phyloP scores from a whole-genome alignment of 2,329 filamentous ascomycete genomes.

The Helotiales sp. region DNA sequence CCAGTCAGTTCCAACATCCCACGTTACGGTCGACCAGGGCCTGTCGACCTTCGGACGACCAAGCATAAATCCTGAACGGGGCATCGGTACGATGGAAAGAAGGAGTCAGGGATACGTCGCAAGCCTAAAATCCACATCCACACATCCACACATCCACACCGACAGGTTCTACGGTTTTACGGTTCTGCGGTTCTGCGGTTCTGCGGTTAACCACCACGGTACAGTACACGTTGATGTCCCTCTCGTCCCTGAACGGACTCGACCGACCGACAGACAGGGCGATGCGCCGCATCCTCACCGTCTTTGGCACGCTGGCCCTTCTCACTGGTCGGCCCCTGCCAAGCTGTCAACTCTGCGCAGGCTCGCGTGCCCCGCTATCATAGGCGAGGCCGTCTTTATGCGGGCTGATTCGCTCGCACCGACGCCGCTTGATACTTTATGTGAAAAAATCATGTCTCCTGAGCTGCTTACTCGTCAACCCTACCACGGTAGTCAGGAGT shows the following conservation, averaged over 20 bases:
- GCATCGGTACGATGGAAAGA: constrained; percentile 3
- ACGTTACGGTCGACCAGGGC: not conserved
- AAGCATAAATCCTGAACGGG: constrained; percentile 5
- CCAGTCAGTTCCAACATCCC: constrained; percentile 2
- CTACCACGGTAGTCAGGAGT: not conserved
- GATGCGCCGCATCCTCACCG: not conserved
- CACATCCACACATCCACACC: too few relatives aligned
- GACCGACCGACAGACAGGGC: too few relatives aligned
- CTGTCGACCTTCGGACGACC: constrained; percentile 13
- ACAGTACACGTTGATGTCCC: too few relatives aligned
- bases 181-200: too few relatives aligned
- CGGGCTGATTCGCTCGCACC: constrained; percentile 6
- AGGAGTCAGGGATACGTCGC: not conserved
- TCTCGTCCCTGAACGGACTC: not conserved
- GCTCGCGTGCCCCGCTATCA: constrained; percentile 8
- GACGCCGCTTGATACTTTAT: constrained; percentile 6
- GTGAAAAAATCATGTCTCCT: constrained; percentile 2
- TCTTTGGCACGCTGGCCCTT: not conserved
- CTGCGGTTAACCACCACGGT: too few relatives aligned
- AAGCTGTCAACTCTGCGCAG: not conserved
- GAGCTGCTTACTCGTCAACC: not conserved
- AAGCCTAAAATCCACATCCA: too few relatives aligned
- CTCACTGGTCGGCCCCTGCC: constrained; percentile 7
- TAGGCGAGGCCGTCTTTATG: constrained; percentile 16
- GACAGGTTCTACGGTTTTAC: too few relatives aligned